phyloP scores from a whole-genome alignment of 2,329 filamentous ascomycete species.

The Erysiphe pulchra region DNA sequence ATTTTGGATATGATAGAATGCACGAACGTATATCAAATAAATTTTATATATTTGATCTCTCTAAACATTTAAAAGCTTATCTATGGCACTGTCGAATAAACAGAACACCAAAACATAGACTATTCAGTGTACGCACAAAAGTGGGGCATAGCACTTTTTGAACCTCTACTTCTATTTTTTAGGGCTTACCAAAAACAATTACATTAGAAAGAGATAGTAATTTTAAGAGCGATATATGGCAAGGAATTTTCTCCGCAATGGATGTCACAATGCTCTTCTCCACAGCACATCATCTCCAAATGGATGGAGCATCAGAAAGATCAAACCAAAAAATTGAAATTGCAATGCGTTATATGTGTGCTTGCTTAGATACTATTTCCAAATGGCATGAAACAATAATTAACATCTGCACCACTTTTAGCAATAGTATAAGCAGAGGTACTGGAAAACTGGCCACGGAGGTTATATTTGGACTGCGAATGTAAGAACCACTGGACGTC shows the following conservation, averaged over 20 bases:
- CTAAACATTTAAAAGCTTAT: neutral
- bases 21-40: neutral
- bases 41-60: neutral
- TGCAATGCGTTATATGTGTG: neutral
- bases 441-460: neutral
- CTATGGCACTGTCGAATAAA: neutral
- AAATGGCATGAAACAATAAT: neutral
- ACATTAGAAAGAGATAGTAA: neutral
- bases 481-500: neutral
- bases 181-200: neutral
- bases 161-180: neutral
- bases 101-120: neutral
- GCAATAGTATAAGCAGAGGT: neutral
- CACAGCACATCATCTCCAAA: neutral
- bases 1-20: neutral
- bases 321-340: neutral
- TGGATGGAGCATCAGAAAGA: neutral
- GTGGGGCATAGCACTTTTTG: neutral
- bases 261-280: neutral
- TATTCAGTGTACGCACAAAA: neutral
- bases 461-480: neutral
- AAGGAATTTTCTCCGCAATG: neutral
- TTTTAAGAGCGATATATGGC: neutral
- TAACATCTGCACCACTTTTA: neutral
- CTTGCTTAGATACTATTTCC: neutral